Base-by-base conservation (phyloP, 345 rosid species). In the Geranium brycei region DNA sequence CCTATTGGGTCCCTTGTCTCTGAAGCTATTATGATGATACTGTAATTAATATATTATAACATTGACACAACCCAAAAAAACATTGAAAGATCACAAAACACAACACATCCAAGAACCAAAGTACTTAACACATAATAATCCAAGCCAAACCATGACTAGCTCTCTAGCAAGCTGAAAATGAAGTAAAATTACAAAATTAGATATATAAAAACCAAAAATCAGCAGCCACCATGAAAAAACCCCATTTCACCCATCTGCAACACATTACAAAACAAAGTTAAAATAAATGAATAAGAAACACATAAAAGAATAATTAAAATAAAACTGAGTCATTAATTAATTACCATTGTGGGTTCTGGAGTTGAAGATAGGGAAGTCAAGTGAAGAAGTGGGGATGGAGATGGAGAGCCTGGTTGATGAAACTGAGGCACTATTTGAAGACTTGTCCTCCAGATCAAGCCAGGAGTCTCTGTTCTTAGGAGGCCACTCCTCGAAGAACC, bases 401-500 rank as follows among this genome's bases (percentile, higher is more conserved):
- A 87, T 85, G 16, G 95, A 87, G 47, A 83, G 89, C 68, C 70
- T 75, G 58, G 85, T 80, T 59, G 85, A 70, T 53, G 86, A 23
- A 23, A 23, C 28, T 23, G 28, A 23, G 28, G 67, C 31, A 74
- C 69, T 72, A 31, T 74, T 79, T 67, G 86, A 76, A 32, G 90
- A 81, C 68, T 81, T 85, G 38, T 83, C 82, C 62, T 81, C 93
- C 71, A 78, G 68, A 75, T 81, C 83, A 64, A 75, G 78, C 87
- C 91, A 85, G 18, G 86, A 69, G 28, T 79, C 81, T 71, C 77
- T 81, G 15, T 71, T 74, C 69, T 83, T 77, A 17, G 80, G 83
- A 23, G 99, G 95, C 84, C 83, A 83, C 71, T 90, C 99, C 62
- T 93, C 99, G 63, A 93, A 85, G 81, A 93, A 93, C 60, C 80